Conservation (phyloP, 345 rosid species). For the Excoecaria agallocha region DNA sequence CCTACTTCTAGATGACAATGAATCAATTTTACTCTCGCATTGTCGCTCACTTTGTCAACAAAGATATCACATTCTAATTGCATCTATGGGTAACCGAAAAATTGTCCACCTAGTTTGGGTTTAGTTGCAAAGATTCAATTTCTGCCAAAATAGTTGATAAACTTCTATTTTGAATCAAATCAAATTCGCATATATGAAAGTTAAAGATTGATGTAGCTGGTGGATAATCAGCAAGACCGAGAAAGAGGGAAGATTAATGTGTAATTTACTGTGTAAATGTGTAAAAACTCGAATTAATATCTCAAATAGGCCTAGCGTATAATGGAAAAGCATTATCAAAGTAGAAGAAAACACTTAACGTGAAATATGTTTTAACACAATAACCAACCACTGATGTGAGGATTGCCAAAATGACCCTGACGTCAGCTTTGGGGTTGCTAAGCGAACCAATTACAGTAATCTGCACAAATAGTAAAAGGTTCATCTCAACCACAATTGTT, state of each 20-base stretch:
- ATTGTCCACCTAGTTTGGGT: neutral
- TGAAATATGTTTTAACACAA: slow-evolving; percentile 29
- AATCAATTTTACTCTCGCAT: neutral
- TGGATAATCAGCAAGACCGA: neutral
- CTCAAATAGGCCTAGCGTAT: neutral
- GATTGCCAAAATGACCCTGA: slow-evolving; percentile 24
- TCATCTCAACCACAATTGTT: neutral
- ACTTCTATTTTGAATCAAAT: neutral
- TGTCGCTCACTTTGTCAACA: neutral
- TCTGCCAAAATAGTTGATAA: neutral
- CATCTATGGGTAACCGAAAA: neutral
- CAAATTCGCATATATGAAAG: neutral
- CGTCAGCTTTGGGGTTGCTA: slow-evolving; percentile 10
- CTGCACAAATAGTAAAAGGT: neutral
- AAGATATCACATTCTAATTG: too few relatives aligned
- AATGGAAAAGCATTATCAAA: neutral
- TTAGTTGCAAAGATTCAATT: neutral
- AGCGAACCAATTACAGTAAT: slow-evolving; percentile 9
- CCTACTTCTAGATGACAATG: neutral
- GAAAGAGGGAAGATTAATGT: neutral
- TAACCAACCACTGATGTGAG: slow-evolving; percentile 20
- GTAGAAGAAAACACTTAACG: slow-evolving; percentile 20
- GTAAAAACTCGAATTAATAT: neutral
- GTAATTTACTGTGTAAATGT: neutral
- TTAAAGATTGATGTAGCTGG: neutral